Conservation (phyloP, 2,329 filamentous ascomycete species). For the Colletotrichum abscissum region DNA sequence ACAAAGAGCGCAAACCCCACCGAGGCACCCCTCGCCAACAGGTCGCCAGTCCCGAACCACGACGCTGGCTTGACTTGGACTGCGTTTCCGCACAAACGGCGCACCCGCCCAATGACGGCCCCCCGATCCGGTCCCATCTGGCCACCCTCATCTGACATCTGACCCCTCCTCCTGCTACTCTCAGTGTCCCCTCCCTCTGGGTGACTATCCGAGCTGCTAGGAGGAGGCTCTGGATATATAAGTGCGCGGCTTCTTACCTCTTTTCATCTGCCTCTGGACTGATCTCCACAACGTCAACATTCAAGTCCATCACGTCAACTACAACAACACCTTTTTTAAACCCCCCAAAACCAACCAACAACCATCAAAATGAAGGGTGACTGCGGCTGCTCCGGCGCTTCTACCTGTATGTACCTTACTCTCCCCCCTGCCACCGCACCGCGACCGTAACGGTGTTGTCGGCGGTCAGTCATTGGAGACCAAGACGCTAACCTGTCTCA, state of each 20-base stretch:
- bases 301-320: constrained; percentile 20
- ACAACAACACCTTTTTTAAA: constrained; percentile 10
- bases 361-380: constrained; percentile 40
- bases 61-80: not conserved
- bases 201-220: not conserved
- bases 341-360: constrained; percentile 19
- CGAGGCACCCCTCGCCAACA: not conserved
- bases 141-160: constrained; percentile 35
- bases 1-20: constrained; percentile 35
- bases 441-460: not conserved
- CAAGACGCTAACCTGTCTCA: constrained; percentile 25
- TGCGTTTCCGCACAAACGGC: constrained; percentile 26
- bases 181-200: not conserved
- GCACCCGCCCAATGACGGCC: constrained; percentile 24
- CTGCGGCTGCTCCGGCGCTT: constrained; percentile 39
- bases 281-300: constrained; percentile 25
- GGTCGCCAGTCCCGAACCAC: constrained; percentile 1
- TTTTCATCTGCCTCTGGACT: not conserved
- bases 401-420: constrained; percentile 29
- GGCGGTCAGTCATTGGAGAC: not conserved
- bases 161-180: constrained; percentile 26
- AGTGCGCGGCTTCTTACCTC: constrained; percentile 23
- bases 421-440: not conserved
- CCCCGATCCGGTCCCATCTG: constrained; percentile 32
- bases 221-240: constrained; percentile 28